Evolutionary conservation across 495 filamentous ascomycete genomes (phyloP).

Genomic region (Neurospora sp.): DNA sequence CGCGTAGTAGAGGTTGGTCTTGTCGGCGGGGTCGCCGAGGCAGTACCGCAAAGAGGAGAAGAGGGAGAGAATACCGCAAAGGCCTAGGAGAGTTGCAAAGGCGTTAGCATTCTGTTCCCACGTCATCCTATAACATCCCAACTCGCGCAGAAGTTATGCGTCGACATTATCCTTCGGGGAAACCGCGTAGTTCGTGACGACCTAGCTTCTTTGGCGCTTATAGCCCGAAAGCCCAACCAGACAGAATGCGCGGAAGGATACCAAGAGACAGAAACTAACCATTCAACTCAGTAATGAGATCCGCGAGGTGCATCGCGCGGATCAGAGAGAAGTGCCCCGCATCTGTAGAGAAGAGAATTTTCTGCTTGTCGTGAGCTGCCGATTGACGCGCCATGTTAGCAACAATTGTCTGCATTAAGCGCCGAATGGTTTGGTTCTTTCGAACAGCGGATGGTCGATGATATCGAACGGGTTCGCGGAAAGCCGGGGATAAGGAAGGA

Average conservation of each 20-base stretch:
- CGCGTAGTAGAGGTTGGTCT: constrained; percentile 64
- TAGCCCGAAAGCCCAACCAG: not conserved
- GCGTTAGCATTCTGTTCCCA: not conserved
- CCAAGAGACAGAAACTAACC: constrained; percentile 39
- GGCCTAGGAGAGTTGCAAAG: constrained; percentile 35
- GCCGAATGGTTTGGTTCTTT: not conserved
- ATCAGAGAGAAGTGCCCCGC: constrained; percentile 60
- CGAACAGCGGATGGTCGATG: not conserved
- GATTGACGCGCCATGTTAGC: not conserved
- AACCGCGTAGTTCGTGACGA: not conserved
- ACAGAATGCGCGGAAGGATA: not conserved
- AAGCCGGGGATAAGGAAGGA: constrained; percentile 5
- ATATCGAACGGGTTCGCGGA: not conserved
- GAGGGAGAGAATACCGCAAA: constrained; percentile 85
- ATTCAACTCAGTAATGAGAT: constrained; percentile 92
- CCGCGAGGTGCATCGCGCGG: constrained; percentile 84
- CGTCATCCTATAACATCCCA: not conserved
- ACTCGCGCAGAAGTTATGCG: not conserved
- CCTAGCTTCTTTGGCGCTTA: not conserved
- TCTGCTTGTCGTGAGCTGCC: constrained; percentile 73
- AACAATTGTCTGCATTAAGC: not conserved
- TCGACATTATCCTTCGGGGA: not conserved
- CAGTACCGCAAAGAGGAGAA: constrained; percentile 95
- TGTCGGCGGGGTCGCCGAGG: constrained; percentile 57
- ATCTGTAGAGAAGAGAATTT: constrained; percentile 64